A percentile compares a stretch with the other conserved stretches of the same genome.
phyloP scores from a whole-genome alignment of 1,284 basidiomycete genomes.

The Puccinia hordei region DNA sequence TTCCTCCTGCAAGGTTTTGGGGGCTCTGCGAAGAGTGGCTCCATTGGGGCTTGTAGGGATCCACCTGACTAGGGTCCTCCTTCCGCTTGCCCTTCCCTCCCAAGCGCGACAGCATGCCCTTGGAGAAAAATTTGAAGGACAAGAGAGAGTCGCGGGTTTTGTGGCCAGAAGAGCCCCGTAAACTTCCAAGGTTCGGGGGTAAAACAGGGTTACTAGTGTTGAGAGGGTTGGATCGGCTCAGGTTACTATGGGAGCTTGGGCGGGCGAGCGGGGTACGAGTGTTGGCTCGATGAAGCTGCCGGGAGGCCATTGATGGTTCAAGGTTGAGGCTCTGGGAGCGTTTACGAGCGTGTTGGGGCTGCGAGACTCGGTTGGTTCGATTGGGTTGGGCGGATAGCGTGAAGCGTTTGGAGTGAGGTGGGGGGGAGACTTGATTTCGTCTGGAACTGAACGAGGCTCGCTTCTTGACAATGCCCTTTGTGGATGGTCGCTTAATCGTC shows the following conservation, averaged over 20 bases:
- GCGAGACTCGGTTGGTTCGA: neutral
- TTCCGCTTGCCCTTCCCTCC: neutral
- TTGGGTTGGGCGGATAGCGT: neutral
- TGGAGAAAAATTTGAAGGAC: slow-evolving; percentile 13
- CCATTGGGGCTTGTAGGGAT: neutral
- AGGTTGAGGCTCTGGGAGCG: slow-evolving; percentile 12
- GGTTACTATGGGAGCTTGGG: neutral
- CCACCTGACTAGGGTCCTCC: neutral
- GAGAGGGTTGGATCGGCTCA: neutral
- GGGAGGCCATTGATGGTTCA: neutral
- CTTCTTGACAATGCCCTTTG: neutral
- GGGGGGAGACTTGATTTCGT: neutral
- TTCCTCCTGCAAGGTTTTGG: neutral
- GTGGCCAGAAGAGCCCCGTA: neutral
- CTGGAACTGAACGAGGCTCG: neutral
- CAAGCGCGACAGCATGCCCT: slow-evolving; percentile 13
- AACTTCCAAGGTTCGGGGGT: neutral
- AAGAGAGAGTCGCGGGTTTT: neutral
- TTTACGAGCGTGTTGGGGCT: neutral
- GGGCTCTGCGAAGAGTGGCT: neutral
- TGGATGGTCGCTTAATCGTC: neutral
- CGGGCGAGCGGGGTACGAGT: neutral
- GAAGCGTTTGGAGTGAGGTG: neutral
- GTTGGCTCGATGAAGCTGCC: neutral
- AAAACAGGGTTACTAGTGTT: neutral